Evolutionary conservation across 495 filamentous ascomycete genomes (phyloP).

Genomic region (Durotheca rogersii): DNA sequence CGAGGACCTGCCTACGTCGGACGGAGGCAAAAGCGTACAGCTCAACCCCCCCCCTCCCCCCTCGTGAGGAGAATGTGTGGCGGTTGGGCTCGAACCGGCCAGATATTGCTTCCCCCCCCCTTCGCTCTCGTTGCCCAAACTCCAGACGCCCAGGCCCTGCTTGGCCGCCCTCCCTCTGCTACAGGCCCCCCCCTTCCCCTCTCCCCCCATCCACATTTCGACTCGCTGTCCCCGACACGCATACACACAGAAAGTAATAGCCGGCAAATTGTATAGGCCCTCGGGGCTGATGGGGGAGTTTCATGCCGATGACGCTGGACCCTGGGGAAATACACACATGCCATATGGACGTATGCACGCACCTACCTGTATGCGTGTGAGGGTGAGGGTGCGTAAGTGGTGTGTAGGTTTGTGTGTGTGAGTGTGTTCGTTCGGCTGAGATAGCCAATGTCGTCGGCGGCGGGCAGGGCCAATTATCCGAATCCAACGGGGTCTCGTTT

Average conservation of each 20-base stretch:
- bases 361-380: too few relatives aligned
- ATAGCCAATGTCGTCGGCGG: conserved; percentile 7
- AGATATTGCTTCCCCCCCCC: conserved; percentile 1
- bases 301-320: conserved; percentile 14
- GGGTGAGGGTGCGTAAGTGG: too few relatives aligned
- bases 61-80: background rate
- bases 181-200: too few relatives aligned
- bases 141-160: conserved; percentile 6
- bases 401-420: too few relatives aligned
- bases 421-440: conserved; percentile 10
- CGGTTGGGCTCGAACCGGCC: conserved; percentile 10
- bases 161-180: conserved; percentile 3
- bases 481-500: conserved; percentile 23
- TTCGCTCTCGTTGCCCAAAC: conserved; percentile 3
- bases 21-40: conserved; percentile 17
- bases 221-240: background rate
- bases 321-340: conserved; percentile 1
- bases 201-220: too few relatives aligned
- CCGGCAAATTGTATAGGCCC: conserved; percentile 3
- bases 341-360: too few relatives aligned
- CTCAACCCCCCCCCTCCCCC: background rate
- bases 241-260: conserved; percentile 8
- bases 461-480: conserved; percentile 3
- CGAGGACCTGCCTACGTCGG: conserved; percentile 17
- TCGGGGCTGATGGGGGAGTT: conserved; percentile 11